A percentile compares a stretch with the other conserved stretches of the same genome.
These are phyloP conservation scores for Acer campestre DNA, from an alignment of 345 rosid species.

Conservation along the genomic window DNA sequence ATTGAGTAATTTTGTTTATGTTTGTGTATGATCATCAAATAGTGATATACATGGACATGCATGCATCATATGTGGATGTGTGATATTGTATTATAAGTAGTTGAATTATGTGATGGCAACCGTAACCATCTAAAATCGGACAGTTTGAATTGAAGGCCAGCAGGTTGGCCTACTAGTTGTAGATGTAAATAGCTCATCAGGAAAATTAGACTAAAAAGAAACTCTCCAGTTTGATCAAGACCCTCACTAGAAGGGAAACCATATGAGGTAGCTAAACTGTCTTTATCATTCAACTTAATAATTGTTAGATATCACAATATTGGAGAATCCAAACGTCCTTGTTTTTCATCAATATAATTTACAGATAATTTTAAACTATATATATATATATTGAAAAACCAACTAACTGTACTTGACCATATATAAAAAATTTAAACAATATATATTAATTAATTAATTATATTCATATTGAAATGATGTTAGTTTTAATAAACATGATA, in stretches of 20 bases:
- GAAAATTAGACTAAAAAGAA: conserved; percentile 1
- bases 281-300: conserved; percentile 30
- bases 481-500: conserved; percentile 17
- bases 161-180: conserved; percentile 4
- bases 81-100: background rate
- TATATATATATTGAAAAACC: conserved; percentile 7
- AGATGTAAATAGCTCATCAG: conserved; percentile 3
- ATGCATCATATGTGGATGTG: background rate
- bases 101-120: background rate
- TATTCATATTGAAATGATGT: conserved; percentile 24
- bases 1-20: too few species aligned
- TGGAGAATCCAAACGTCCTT: conserved; percentile 24
- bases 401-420: conserved; percentile 27
- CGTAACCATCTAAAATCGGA: background rate
- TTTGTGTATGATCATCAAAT: too few species aligned
- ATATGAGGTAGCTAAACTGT: conserved; percentile 36
- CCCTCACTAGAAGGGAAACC: conserved; percentile 16
- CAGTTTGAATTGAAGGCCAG: background rate
- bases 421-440: conserved; percentile 8
- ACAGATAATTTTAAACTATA: background rate
- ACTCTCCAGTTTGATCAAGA: conserved; percentile 5
- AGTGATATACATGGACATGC: too few species aligned
- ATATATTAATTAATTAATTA: background rate
- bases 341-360: conserved; percentile 6
- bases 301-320: conserved; percentile 18